Base-by-base conservation (phyloP, 2,329 filamentous ascomycete genomes). In the Trichophyton simii region DNA sequence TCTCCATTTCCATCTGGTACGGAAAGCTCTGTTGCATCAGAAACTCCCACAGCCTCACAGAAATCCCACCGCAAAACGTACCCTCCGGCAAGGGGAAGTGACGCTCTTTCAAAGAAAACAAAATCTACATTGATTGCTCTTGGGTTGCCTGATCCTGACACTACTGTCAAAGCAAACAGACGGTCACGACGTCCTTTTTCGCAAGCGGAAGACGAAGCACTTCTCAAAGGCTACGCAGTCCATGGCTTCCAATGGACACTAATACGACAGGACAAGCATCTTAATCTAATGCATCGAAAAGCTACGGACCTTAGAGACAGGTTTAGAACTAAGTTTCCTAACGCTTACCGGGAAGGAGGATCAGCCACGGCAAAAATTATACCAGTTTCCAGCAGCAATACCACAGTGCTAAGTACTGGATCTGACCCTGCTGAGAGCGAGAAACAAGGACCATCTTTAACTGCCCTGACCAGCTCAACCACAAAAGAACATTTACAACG, bases 281-380 rank as follows among this genome's bases (percentile, higher is more conserved):
- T 85, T 2, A 76, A 78, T 11, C 76, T 86, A 52, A 68, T 70
- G 8, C 74, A 79, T 65, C 77, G 83, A 48, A 78, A 78, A 52
- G 75, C 81, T 15, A 84, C 82, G 1, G 83, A 86, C 66, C 68
- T 87, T 13, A 77, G 84, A 36, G 84, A 86, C 68, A 79, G 83
- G 3, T 83, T 86, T 65, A 77, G 83, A 15, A 83, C 81, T 6
- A 78, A 78, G 36, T 86, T 80, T 65, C 82, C 83, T 0, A 77
- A 83, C 34, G 75, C 78, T 18, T 86, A 84, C 67, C 76, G 76
- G 11, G 70, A 76, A 34, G 74, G 74, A 2, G 74, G 74, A n/a
- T 73, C 73, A 18, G 72, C 74, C 22, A 75, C 68, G 22, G 71
- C 70, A 18, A 72, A 71, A 44, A 65, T 65, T 4, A 60, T 69